These are phyloP conservation scores for Wilcoxina mikolae DNA, from an alignment of 495 filamentous ascomycete genomes.

Conservation along the genomic window DNA sequence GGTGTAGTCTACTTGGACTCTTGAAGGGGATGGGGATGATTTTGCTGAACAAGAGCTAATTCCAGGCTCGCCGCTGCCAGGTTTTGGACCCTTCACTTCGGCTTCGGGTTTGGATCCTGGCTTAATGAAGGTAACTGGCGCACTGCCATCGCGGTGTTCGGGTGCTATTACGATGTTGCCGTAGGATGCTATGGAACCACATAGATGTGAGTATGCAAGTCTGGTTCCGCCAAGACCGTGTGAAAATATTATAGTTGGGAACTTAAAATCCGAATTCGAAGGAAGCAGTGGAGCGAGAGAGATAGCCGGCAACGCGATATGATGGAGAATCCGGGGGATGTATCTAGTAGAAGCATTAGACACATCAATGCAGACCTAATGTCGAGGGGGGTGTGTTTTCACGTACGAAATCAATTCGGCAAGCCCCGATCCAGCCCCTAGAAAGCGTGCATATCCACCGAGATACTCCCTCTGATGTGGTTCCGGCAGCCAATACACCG, in stretches of 20 bases:
- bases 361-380: no score
- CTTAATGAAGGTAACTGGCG: constrained; percentile 47
- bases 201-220: constrained; percentile 60
- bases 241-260: constrained; percentile 68
- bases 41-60: constrained; percentile 6
- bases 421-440: constrained; percentile 41
- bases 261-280: constrained; percentile 32
- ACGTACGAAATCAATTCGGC: constrained; percentile 49
- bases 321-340: constrained; percentile 50
- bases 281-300: constrained; percentile 24
- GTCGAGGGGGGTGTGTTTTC: no score
- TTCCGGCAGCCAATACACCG: constrained; percentile 53
- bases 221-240: constrained; percentile 62
- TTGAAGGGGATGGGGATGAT: neutral
- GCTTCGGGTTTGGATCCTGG: constrained; percentile 1
- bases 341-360: constrained; percentile 37
- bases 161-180: constrained; percentile 61
- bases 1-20: constrained; percentile 27
- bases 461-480: constrained; percentile 53
- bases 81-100: constrained; percentile 8
- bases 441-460: constrained; percentile 50
- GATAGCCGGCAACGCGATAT: constrained; percentile 44
- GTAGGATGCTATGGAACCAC: constrained; percentile 55
- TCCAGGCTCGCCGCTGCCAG: constrained; percentile 13
- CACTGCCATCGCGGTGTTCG: constrained; percentile 62